A percentile compares a stretch with the other conserved stretches of the same genome.
Evolutionary conservation across 2,329 filamentous ascomycete species (phyloP).

Genomic region (Dendryphion nanum): DNA sequence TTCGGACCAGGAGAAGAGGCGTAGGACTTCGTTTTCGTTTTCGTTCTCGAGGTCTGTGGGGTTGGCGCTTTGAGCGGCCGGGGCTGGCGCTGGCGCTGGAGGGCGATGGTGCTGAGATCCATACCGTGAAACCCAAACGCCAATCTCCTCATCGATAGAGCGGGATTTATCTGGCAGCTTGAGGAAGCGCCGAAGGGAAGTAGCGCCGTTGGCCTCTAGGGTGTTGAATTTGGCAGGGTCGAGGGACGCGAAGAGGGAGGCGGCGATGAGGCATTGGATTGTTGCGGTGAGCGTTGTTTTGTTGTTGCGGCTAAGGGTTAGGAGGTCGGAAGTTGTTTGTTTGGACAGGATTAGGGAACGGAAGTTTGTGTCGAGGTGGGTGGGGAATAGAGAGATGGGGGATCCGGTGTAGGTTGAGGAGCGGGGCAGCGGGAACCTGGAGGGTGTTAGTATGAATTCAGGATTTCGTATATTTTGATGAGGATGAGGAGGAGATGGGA

Average conservation of each 20-base stretch:
- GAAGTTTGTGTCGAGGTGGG: constrained; percentile 25
- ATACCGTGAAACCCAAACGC: constrained; percentile 8
- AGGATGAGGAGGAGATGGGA: too few species aligned
- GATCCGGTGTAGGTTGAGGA: too few species aligned
- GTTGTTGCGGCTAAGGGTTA: constrained; percentile 35
- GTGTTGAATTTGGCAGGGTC: constrained; percentile 27
- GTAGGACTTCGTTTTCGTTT: not conserved
- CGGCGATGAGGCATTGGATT: constrained; percentile 41
- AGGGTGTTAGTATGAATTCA: too few species aligned
- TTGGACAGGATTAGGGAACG: constrained; percentile 34
- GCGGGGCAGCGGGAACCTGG: too few species aligned
- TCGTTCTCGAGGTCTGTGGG: not conserved
- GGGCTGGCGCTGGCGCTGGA: not conserved
- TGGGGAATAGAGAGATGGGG: too few species aligned
- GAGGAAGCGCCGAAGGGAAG: constrained; percentile 42
- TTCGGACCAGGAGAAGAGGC: constrained; percentile 18
- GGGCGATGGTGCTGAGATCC: constrained; percentile 3
- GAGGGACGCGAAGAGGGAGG: constrained; percentile 34
- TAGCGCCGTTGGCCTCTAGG: constrained; percentile 33
- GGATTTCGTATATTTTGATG: too few species aligned
- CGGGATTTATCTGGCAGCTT: not conserved
- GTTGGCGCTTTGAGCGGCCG: not conserved
- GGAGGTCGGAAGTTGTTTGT: constrained; percentile 26
- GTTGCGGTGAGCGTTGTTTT: constrained; percentile 43
- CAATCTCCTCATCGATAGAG: constrained; percentile 3